Base-by-base conservation (phyloP, 169 alveolate genomes). In the Amoebophrya sp. region DNA sequence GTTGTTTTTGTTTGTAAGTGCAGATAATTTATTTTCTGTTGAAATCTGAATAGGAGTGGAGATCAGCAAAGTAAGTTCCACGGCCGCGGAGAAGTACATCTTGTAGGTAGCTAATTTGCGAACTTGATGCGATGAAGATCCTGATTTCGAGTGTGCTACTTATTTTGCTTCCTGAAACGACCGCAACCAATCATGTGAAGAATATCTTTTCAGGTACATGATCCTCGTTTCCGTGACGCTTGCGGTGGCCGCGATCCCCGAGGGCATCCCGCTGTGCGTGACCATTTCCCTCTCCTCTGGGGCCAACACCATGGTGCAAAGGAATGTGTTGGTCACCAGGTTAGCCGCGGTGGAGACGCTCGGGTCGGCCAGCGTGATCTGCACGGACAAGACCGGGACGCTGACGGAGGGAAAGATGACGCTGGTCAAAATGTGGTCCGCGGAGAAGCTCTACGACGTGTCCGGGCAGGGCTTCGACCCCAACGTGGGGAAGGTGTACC, bases 371-470 rank as follows among this genome's bases (percentile, higher is more conserved):
- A 97, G 98, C 47, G 98, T 97, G 90, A 97, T 98, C 90, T 98
- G 99, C 95, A 96, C 98, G 89, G 99, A 98, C 96, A 98, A 98
- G 96, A 98, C 99, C 32, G 99, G 99, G 38, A 98, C 99, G 32
- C 94, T 98, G 90, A 98, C 99, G 0, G 98, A 97, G 90, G 93
- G 93, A 53, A 92, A 92, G 91, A 92, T 92, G 93, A 92, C 93
- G 89, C 89, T 92, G 91, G 89, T 90, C 47, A 92, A 92, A 89
- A 92, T 92, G 93, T 92, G 93, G 93, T 12, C 93, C 33, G 93
- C 89, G 0, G 92, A 89, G 39, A 83, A 40, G 41, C 91, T 77
- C 89, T 91, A 91, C 91, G 39, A 91, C 93, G 33, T 91, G 77
- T 77, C 93, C 39, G 93, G 93, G 40, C 93, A 91, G 77, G 93